Base-by-base conservation (phyloP, 768 basidiomycete genomes). In the Steccherinum ochraceum region DNA sequence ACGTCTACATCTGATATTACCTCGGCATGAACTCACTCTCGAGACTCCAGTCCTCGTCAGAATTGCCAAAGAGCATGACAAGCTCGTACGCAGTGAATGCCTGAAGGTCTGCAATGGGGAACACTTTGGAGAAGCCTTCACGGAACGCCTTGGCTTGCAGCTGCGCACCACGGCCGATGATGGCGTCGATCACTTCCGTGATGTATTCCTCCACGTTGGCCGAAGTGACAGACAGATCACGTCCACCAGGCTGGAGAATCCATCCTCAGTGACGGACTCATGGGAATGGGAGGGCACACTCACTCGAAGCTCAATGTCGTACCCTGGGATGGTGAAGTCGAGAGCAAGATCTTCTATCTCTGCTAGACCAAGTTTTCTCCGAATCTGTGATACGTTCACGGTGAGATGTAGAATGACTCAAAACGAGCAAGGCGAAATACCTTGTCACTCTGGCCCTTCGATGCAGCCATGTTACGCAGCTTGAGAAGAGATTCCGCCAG, bases 301-400 rank as follows among this genome's bases (percentile, higher is more conserved):
- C 63, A 91, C 93, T 64, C 81, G 81, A 24, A 98, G 77, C 66
- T 96, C 92, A 51, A 98, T 88, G 61, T 93, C 84, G 63, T 95
- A 93, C 12, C 96, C 96, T 7, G 96, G 96, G 16, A 98, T 76
- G 5, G 95, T 97, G 67, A 98, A 99, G 69, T 99, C 96, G 18
- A 99, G 78, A 0, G 88, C 83, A 26, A 99, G 79, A 61, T 98
- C 94, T 55, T 90, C 87, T 16, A 98, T 72, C 19, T 75, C 81
- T 30, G 87, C 73, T 55, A 76, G 62, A 42, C 76, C 73, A 4
- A 64, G 49, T 52, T 66, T 66, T 27, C 61, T 57, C 10, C 60
- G 59, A 4, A 64, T 49, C 64, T 64, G 19, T 12, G 18, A 19
- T 21, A 18, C 12, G 20, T n/a, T 24, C 20, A 25, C 2, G 23